Conservation (phyloP, 148 eudicot genomes). For the Rhododendron vialii region DNA sequence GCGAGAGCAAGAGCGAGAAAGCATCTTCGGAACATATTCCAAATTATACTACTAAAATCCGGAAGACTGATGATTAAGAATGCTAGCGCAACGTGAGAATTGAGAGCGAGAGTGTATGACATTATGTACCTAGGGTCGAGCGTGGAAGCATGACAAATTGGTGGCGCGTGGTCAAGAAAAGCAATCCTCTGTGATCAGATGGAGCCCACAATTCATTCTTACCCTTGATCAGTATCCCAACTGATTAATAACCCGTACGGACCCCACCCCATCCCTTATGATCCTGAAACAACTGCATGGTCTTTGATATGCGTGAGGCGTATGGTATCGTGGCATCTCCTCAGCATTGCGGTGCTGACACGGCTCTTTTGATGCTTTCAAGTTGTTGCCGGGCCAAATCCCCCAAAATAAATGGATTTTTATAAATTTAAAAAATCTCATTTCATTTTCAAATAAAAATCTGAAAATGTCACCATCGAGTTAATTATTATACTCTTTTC, state of each 20-base stretch:
- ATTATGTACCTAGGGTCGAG: neutral
- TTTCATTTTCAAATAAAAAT: neutral
- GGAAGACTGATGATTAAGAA: too few relatives aligned
- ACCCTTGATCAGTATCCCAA: neutral
- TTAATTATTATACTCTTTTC: neutral
- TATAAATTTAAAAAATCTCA: too few relatives aligned
- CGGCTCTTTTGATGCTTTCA: slow-evolving; percentile 19
- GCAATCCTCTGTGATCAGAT: neutral
- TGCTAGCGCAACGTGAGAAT: too few relatives aligned
- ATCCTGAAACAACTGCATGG: neutral
- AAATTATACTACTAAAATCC: too few relatives aligned
- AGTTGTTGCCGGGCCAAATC: neutral
- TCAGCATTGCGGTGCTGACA: slow-evolving; percentile 36
- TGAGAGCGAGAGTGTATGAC: too few relatives aligned
- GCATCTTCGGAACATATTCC: too few relatives aligned
- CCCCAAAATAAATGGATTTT: neutral
- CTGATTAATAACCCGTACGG: neutral
- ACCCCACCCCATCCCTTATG: neutral
- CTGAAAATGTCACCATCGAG: neutral
- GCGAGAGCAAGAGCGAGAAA: too few relatives aligned
- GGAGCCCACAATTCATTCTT: slow-evolving; percentile 7
- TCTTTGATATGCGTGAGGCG: neutral
- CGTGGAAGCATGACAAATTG: neutral
- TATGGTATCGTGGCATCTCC: slow-evolving; percentile 15
- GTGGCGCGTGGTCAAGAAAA: neutral